Evolutionary conservation across 177 flowering plant species (phyloP).

Genomic region (Tripterygium wilfordii): DNA sequence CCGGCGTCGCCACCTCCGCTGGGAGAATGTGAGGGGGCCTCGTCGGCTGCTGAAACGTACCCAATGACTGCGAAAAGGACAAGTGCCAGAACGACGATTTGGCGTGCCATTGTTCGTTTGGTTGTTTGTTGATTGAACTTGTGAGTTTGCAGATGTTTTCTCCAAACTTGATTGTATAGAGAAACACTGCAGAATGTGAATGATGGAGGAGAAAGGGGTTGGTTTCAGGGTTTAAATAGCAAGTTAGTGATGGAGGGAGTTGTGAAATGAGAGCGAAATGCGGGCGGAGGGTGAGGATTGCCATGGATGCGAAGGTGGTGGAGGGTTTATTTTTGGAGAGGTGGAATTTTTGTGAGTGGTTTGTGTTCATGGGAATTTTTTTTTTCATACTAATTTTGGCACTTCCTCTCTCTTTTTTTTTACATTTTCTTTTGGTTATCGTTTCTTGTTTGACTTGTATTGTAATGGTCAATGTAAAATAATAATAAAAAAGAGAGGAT

Average conservation of each 20-base stretch:
- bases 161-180: not conserved
- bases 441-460: no score
- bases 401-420: no score
- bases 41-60: constrained; percentile 21
- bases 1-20: constrained; percentile 3
- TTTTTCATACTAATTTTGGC: not conserved
- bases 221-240: not conserved
- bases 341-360: not conserved
- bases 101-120: constrained; percentile 28
- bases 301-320: no score
- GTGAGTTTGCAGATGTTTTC: not conserved
- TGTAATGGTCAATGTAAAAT: no score
- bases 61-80: constrained; percentile 26
- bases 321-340: no score
- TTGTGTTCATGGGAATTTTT: not conserved
- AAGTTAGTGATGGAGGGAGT: not conserved
- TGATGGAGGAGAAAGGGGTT: no score
- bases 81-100: constrained; percentile 21
- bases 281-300: no score
- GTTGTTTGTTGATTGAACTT: not conserved
- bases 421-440: no score
- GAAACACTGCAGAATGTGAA: constrained; percentile 9
- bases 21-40: not conserved
- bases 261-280: not conserved
- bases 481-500: no score